Conservation (phyloP, 192 early-diverging fungal genomes). For the Backusella tarrabulga region DNA sequence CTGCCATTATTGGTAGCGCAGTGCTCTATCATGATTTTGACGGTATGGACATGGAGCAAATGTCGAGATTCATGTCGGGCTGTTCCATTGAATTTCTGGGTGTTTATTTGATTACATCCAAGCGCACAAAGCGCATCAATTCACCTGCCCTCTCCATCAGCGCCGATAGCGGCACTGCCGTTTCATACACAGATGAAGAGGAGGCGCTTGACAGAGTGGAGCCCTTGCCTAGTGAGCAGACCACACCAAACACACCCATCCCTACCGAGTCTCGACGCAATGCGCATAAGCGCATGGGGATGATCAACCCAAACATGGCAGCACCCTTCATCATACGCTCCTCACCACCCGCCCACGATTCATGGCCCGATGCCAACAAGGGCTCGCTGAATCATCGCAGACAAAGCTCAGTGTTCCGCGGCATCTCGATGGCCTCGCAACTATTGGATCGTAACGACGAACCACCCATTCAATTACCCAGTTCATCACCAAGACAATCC, state of each 20-base stretch:
- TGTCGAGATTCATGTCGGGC: slow-evolving; percentile 51
- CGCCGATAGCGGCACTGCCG: background rate
- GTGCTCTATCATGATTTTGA: slow-evolving; percentile 68
- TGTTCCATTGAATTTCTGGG: slow-evolving; percentile 63
- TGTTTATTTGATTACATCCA: slow-evolving; percentile 68
- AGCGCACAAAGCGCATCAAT: slow-evolving; percentile 34
- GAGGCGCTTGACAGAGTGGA: background rate
- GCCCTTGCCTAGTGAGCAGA: background rate
- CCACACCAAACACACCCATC: background rate
- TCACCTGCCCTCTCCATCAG: slow-evolving; percentile 2
- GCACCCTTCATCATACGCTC: background rate
- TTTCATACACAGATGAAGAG: background rate
- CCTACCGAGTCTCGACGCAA: slow-evolving; percentile 2
- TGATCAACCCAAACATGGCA: background rate
- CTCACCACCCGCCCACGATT: background rate
- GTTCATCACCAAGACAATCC: background rate
- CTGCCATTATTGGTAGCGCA: slow-evolving; percentile 66
- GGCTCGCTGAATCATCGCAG: slow-evolving; percentile 6
- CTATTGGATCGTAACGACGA: slow-evolving; percentile 32
- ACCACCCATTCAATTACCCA: slow-evolving; percentile 18
- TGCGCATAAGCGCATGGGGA: background rate
- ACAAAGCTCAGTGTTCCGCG: slow-evolving; percentile 32
- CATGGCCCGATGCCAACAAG: slow-evolving; percentile 1
- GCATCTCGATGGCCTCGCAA: slow-evolving; percentile 36
- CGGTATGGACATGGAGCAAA: slow-evolving; percentile 45